These are phyloP conservation scores for Zarea fungicola DNA, from an alignment of 2,329 filamentous ascomycete species.

Conservation along the genomic window DNA sequence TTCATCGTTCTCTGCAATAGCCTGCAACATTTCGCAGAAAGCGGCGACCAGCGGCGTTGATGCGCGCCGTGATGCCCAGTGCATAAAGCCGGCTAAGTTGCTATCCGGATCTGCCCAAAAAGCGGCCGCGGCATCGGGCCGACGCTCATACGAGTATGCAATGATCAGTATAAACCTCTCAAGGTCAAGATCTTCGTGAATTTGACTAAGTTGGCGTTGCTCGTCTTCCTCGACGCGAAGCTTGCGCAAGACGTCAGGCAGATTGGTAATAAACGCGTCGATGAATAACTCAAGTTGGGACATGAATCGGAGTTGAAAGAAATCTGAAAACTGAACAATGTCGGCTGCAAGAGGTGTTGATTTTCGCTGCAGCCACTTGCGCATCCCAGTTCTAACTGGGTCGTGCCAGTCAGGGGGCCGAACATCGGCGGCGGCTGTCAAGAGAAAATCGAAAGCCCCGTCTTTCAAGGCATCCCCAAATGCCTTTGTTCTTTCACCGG, in stretches of 20 bases:
- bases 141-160: constrained; percentile 82
- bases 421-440: constrained; percentile 77
- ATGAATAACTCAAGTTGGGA: constrained; percentile 80
- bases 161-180: constrained; percentile 92
- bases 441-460: constrained; percentile 85
- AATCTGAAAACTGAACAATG: constrained; percentile 60
- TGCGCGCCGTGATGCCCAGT: constrained; percentile 93
- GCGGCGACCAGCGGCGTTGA: constrained; percentile 94
- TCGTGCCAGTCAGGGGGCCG: constrained; percentile 82
- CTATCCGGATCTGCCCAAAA: constrained; percentile 94
- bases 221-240: constrained; percentile 87
- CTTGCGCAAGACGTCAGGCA: constrained; percentile 84
- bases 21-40: constrained; percentile 93
- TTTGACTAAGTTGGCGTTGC: constrained; percentile 64
- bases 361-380: constrained; percentile 77
- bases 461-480: constrained; percentile 78
- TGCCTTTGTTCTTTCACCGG: constrained; percentile 57
- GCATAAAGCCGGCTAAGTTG: constrained; percentile 88
- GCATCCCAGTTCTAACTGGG: constrained; percentile 74
- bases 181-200: constrained; percentile 65
- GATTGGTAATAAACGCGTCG: constrained; percentile 89
- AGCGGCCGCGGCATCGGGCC: constrained; percentile 74
- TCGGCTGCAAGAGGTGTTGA: constrained; percentile 65
- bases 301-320: constrained; percentile 70
- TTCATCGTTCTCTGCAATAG: constrained; percentile 75